phyloP scores from a whole-genome alignment of 306 rosid genomes.

The Argentina anserina region DNA sequence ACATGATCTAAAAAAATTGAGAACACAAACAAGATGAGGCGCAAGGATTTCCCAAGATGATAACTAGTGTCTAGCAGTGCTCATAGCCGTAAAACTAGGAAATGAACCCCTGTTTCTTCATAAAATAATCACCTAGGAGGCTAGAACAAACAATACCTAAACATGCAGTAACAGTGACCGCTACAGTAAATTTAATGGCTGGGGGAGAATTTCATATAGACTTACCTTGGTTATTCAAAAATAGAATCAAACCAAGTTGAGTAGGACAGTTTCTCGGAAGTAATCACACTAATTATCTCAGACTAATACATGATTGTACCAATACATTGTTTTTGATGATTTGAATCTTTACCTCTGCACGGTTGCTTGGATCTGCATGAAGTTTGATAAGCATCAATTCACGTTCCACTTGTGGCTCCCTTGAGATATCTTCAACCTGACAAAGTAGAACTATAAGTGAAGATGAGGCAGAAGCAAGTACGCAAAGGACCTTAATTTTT shows the following conservation, averaged over 20 bases:
- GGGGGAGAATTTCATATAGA: neutral
- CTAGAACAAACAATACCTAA: neutral
- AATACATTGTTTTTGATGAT: no score
- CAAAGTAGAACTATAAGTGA: constrained; percentile 7
- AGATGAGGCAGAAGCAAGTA: neutral
- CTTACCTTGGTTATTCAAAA: neutral
- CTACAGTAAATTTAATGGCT: neutral
- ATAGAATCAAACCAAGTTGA: neutral
- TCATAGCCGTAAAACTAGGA: constrained; percentile 10
- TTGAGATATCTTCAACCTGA: constrained; percentile 63
- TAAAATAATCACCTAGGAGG: neutral
- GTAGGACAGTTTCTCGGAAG: neutral
- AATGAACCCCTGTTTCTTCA: neutral
- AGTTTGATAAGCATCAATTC: constrained; percentile 61
- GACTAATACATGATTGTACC: neutral
- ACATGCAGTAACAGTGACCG: neutral
- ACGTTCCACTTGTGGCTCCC: constrained; percentile 55
- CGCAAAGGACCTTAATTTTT: neutral
- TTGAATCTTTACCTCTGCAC: constrained; percentile 43
- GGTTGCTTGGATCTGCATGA: constrained; percentile 44
- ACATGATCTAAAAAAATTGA: constrained; percentile 44
- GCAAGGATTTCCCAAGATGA: constrained; percentile 4
- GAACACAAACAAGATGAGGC: constrained; percentile 8
- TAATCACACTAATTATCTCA: neutral
- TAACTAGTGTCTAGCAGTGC: neutral